Base-by-base conservation (phyloP, 345 rosid genomes). In the Microcos paniculata region DNA sequence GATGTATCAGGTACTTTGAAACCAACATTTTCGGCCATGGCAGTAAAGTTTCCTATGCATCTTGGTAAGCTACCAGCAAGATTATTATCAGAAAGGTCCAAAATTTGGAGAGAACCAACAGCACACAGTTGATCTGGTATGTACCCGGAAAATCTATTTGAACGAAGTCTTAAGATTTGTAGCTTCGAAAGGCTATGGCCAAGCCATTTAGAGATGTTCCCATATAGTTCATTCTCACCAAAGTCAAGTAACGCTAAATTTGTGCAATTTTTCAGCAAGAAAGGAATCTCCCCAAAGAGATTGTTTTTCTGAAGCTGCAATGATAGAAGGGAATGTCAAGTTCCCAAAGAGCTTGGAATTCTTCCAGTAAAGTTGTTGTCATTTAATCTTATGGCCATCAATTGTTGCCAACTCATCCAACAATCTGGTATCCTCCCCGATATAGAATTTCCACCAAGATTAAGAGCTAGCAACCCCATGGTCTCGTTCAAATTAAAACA, bases 31-130 rank as follows among this genome's bases (percentile, higher is more conserved):
- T 40, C 21, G 2, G 15, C 70, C 83, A 80, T 76, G 15, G 77
- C 63, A 35, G 57, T 71, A 35, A 80, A 48, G 43, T 80, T 80
- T 15, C 70, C 31, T 6, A 76, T 12, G 42, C 83, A 80, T 8
- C 61, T 14, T 13, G 83, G 83, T 42, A 77, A 67, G 16, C 16
- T 43, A 45, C 77, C 74, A 2, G 67, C 40, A 16, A 80, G 40
- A n/a, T 23, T 18, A 35, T 78, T 78, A 6, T 51, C 4, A n/a
- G 84, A 38, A 46, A 81, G 67, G 31, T 74, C 81, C 72, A 81
- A 57, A 38, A 78, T 57, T 24, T 74, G 76, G 30, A 81, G 21
- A 42, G 61, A 72, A 49, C 23, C 28, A 28, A 72, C 49, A 21
- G 62, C 49, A 40, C 76, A 78, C 3, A 78, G 10, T 0, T 74